Base-by-base conservation (phyloP, 164 flowering plant species). In the Buxus sempervirens region DNA sequence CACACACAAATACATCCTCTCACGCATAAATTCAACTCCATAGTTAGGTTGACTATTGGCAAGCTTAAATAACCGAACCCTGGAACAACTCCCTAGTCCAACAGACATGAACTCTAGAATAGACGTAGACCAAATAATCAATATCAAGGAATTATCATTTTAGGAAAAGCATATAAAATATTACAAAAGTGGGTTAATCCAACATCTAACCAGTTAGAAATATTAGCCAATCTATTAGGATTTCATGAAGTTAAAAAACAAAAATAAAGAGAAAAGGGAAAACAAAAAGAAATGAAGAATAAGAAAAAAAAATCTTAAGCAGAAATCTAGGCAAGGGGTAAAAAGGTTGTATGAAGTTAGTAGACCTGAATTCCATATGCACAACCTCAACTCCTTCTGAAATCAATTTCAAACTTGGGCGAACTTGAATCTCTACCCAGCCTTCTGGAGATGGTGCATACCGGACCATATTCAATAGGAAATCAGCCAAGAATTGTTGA, bases 401-500 rank as follows among this genome's bases (percentile, higher is more conserved):
- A 58, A 74, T 73, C 56, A 73, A 87, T 78, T 89, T 88, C 71
- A 88, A 32, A 53, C 73, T 80, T 53, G 93, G 96, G 53, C 70
- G 81, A 58, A 90, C 90, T 65, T 89, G 96, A 77, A 95, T 84
- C 80, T 95, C 96, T 28, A 95, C 90, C 97, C 98, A 95, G 32
- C 97, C 96, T n/a, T 82, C 95, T 23, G 93, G 86, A 55, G 89
- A 73, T 58, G 97, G 97, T 21, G 96, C 92, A 80, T 82, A 81
- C 9, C 82, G 84, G 61, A 89, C 93, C 88, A 90, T 86, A 76
- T 86, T 91, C 73, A 86, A 65, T 73, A 95, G 76, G 74, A 91
- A 91, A 75, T 88, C 93, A 28, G 90, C 85, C 79, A 91, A 76
- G 27, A 90, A 85, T 75, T 95, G 96, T 73, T 95, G 97, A 64